Percentiles rank a stretch among this genome's conserved stretches.
Evolutionary conservation across 2,329 filamentous ascomycete genomes (phyloP).

Genomic region (Trichoderma koningiopsis): DNA sequence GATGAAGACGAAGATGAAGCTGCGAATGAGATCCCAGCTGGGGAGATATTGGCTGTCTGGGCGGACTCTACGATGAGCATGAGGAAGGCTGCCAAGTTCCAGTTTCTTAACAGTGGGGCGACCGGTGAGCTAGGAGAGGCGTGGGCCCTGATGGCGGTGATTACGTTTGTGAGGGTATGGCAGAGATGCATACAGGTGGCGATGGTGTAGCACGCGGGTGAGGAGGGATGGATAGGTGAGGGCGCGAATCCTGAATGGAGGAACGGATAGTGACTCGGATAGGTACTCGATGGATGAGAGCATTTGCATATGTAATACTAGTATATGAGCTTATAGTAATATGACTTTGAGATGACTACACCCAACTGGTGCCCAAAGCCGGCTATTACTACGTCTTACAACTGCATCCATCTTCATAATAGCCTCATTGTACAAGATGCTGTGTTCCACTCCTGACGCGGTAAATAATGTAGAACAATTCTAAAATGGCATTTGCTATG

Average conservation of each 20-base stretch:
- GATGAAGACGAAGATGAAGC: not conserved
- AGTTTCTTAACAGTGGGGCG: constrained; percentile 45
- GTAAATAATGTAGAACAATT: not conserved
- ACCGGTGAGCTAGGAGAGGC: constrained; percentile 45
- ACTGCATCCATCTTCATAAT: not conserved
- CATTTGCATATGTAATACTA: not conserved
- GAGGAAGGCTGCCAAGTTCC: constrained; percentile 40
- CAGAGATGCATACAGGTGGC: constrained; percentile 25
- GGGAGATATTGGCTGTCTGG: constrained; percentile 49
- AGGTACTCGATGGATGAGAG: not conserved
- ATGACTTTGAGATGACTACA: not conserved
- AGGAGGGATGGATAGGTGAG: not conserved
- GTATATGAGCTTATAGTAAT: not conserved
- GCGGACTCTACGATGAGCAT: constrained; percentile 29
- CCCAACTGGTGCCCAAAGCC: not conserved
- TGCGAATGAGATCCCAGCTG: constrained; percentile 30
- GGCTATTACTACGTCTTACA: not conserved
- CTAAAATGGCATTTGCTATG: not conserved
- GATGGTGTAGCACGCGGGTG: not conserved
- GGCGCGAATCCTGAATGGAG: not conserved
- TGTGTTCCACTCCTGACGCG: not conserved
- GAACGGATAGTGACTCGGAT: not conserved
- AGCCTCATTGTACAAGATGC: not conserved
- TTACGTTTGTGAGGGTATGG: constrained; percentile 33
- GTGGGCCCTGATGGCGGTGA: constrained; percentile 48